phyloP scores from a whole-genome alignment of 208 protist species.

The Acanthamoeba quina region DNA sequence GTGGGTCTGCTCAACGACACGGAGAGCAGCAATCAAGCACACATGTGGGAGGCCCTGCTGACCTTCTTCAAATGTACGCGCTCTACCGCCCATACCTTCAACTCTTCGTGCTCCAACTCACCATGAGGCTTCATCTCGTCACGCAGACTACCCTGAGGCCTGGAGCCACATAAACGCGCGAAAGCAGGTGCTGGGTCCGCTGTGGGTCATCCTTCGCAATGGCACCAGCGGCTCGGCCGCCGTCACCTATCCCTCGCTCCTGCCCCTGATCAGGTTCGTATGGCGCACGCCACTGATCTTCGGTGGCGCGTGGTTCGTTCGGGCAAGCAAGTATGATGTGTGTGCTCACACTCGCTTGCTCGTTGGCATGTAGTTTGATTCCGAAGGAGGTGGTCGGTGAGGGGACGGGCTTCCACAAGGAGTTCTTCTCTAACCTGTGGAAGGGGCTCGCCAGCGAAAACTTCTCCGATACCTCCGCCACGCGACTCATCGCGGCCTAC shows the following conservation, averaged over 20 bases:
- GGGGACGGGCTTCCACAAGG: slow-evolving; percentile 62
- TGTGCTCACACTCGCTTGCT: too few relatives aligned
- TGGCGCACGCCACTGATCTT: background rate
- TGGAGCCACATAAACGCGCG: slow-evolving; percentile 72
- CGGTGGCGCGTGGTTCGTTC: too few relatives aligned
- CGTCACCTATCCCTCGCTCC: slow-evolving; percentile 65
- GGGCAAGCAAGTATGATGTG: too few relatives aligned
- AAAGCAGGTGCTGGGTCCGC: slow-evolving; percentile 50
- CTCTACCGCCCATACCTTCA: background rate
- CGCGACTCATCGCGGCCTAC: slow-evolving; percentile 43
- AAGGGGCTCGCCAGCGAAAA: slow-evolving; percentile 50
- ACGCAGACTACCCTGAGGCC: slow-evolving; percentile 24
- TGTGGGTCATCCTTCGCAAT: slow-evolving; percentile 61
- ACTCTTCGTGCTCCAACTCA: background rate
- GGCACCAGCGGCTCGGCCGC: slow-evolving; percentile 42
- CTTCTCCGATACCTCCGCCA: slow-evolving; percentile 1
- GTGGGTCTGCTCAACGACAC: slow-evolving; percentile 38
- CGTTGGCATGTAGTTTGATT: slow-evolving; percentile 4
- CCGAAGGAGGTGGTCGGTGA: slow-evolving; percentile 65
- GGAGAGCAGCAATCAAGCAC: slow-evolving; percentile 61
- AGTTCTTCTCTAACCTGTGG: slow-evolving; percentile 74
- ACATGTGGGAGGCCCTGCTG: slow-evolving; percentile 66
- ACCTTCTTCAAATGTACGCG: slow-evolving; percentile 71
- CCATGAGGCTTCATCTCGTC: background rate
- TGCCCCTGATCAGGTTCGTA: slow-evolving; percentile 51